These are phyloP conservation scores for Irineochytrium annulatum DNA, from an alignment of 192 early-diverging fungal species.

Conservation along the genomic window DNA sequence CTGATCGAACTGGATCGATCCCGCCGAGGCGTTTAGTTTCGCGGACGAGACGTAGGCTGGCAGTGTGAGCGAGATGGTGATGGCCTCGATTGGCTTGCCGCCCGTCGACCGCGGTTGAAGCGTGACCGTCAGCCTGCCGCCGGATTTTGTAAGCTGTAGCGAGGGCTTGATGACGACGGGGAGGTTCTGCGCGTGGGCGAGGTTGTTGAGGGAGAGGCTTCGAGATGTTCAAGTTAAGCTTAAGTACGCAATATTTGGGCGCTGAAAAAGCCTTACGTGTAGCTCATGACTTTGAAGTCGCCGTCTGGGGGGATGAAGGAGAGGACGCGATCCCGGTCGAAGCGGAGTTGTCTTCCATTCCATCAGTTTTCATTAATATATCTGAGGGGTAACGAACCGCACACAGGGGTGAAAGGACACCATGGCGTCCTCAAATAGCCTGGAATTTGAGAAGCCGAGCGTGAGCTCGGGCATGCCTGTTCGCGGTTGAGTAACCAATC, in stretches of 20 bases:
- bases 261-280: constrained; percentile 34
- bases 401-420: constrained; percentile 88
- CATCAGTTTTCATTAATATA: background rate
- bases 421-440: constrained; percentile 67
- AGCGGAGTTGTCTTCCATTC: constrained; percentile 58
- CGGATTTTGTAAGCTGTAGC: constrained; percentile 50
- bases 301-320: constrained; percentile 96
- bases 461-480: constrained; percentile 85
- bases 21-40: constrained; percentile 57
- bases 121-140: constrained; percentile 68
- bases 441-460: constrained; percentile 65
- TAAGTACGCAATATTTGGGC: background rate
- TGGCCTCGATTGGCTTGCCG: constrained; percentile 64
- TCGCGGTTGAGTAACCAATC: background rate
- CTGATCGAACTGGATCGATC: constrained; percentile 68
- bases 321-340: constrained; percentile 71
- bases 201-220: background rate
- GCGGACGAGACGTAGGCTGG: constrained; percentile 55
- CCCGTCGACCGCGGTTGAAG: constrained; percentile 59
- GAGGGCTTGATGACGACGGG: constrained; percentile 63
- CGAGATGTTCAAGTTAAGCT: background rate
- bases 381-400: constrained; percentile 27
- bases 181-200: constrained; percentile 52
- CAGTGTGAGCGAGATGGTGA: constrained; percentile 45
- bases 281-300: constrained; percentile 82